Conservation (phyloP, 2,329 filamentous ascomycete genomes). For the Magnaporthiopsis rhizophila region DNA sequence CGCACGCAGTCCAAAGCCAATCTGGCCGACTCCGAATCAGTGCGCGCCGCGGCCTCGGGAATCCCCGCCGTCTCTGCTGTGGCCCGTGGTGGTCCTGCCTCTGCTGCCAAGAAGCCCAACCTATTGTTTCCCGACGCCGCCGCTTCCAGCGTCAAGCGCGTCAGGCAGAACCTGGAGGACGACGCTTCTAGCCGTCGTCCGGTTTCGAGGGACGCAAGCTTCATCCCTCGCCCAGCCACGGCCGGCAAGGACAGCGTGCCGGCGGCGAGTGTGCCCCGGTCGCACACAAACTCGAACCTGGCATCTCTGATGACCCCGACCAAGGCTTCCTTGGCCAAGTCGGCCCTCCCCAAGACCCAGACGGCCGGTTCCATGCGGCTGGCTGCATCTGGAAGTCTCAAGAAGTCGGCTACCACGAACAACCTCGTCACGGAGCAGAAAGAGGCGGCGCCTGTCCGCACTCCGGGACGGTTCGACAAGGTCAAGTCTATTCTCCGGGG, state of each 20-base stretch:
- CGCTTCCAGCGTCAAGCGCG: constrained; percentile 55
- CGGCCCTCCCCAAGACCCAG: constrained; percentile 44
- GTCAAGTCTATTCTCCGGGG: constrained; percentile 50
- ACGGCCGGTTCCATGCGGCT: constrained; percentile 34
- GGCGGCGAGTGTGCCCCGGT: constrained; percentile 26
- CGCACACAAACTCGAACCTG: constrained; percentile 30
- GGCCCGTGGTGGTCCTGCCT: constrained; percentile 13
- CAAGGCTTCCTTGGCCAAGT: constrained; percentile 61
- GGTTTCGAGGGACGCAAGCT: constrained; percentile 40
- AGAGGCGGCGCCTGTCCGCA: constrained; percentile 28
- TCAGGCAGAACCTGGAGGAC: constrained; percentile 58
- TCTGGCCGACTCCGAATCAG: constrained; percentile 51
- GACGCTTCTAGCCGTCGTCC: constrained; percentile 62
- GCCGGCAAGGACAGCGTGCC: constrained; percentile 26
- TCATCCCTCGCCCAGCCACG: constrained; percentile 41
- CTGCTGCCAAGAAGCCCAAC: constrained; percentile 21
- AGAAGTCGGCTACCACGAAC: constrained; percentile 45
- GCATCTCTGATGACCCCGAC: constrained; percentile 67
- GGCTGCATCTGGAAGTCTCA: constrained; percentile 19
- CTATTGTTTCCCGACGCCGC: constrained; percentile 21
- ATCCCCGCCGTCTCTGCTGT: not conserved
- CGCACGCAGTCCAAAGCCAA: constrained; percentile 49
- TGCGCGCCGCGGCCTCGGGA: constrained; percentile 16
- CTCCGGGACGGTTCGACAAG: constrained; percentile 43
- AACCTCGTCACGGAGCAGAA: constrained; percentile 26